phyloP scores from a whole-genome alignment of 1,284 basidiomycete species.

The Xanthoconium separans region DNA sequence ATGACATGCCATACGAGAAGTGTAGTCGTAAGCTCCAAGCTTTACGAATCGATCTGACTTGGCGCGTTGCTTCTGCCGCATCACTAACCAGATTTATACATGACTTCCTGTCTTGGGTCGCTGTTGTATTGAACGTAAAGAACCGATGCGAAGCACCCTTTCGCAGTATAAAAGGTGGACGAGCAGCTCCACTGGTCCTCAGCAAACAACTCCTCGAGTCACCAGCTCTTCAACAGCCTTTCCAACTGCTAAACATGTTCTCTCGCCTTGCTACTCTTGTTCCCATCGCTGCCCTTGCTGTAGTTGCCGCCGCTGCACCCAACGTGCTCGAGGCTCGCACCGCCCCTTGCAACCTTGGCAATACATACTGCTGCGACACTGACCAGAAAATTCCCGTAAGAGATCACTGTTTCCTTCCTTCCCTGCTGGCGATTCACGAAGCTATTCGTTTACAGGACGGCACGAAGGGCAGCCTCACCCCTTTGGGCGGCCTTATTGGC shows the following conservation, averaged over 20 bases:
- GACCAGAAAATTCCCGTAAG: neutral
- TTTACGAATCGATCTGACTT: too few species aligned
- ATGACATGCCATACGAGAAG: too few species aligned
- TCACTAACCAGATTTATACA: too few species aligned
- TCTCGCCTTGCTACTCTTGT: neutral
- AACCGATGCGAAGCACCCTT: neutral
- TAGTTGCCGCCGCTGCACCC: neutral
- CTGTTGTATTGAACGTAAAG: neutral
- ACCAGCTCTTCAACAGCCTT: neutral
- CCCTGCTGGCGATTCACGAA: neutral
- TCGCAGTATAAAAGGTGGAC: conserved; percentile 2
- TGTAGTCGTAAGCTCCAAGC: too few species aligned
- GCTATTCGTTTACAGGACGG: neutral
- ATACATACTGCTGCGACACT: neutral
- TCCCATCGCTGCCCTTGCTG: conserved; percentile 1
- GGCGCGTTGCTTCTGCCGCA: too few species aligned
- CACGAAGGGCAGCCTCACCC: neutral
- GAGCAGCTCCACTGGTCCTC: neutral
- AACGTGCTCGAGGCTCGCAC: neutral
- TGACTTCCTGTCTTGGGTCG: neutral
- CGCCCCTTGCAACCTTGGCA: neutral
- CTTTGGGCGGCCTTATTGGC: neutral
- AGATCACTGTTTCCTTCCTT: too few species aligned
- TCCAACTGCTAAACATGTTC: conserved; percentile 1
- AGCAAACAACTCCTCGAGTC: neutral